These are phyloP conservation scores for Ophiosphaerella narmari DNA, from an alignment of 2,329 filamentous ascomycete genomes.

Conservation along the genomic window DNA sequence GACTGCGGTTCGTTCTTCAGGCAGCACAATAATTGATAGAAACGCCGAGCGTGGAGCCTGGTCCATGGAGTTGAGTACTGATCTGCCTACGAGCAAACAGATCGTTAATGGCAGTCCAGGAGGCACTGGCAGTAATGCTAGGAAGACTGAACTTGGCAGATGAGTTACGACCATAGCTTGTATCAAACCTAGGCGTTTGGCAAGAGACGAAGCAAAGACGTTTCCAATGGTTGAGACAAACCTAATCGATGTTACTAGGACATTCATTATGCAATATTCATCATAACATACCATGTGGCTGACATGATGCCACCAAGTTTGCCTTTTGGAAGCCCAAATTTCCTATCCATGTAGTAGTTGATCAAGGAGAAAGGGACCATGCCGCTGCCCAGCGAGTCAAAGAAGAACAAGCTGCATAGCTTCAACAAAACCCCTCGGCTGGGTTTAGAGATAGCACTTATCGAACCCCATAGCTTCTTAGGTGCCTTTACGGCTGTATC, in stretches of 20 bases:
- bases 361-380: constrained; percentile 59
- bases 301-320: constrained; percentile 61
- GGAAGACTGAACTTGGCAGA: constrained; percentile 42
- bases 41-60: constrained; percentile 46
- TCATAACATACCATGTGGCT: constrained; percentile 42
- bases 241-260: constrained; percentile 12
- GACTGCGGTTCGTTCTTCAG: constrained; percentile 44
- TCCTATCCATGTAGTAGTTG: constrained; percentile 63
- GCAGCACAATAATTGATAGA: constrained; percentile 37
- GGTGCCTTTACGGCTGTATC: constrained; percentile 13
- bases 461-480: constrained; percentile 27
- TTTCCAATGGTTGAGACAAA: constrained; percentile 39
- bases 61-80: constrained; percentile 44
- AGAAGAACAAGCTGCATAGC: constrained; percentile 68
- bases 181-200: constrained; percentile 64
- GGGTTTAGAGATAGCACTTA: constrained; percentile 63
- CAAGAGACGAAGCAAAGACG: constrained; percentile 52
- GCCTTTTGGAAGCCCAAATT: constrained; percentile 59
- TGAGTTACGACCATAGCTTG: constrained; percentile 49
- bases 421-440: constrained; percentile 61
- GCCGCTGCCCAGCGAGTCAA: constrained; percentile 73
- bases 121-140: constrained; percentile 37
- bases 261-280: not conserved
- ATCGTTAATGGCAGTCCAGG: constrained; percentile 31
- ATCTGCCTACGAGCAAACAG: constrained; percentile 37